These are phyloP conservation scores for Candida glucosophila DNA, from an alignment of 1,139 yeast species.

Conservation along the genomic window DNA sequence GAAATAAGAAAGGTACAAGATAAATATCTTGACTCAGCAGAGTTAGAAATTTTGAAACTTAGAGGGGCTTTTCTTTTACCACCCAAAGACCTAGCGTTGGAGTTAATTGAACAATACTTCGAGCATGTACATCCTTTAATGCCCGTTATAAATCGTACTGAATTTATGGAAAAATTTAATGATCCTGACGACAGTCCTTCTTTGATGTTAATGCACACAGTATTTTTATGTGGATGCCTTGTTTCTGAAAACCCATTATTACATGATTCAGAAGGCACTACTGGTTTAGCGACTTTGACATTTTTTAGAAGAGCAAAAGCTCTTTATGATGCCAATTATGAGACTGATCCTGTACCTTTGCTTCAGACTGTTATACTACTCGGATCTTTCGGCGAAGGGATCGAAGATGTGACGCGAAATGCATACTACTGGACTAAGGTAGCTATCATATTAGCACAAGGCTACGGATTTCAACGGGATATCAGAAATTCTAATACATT, in stretches of 20 bases:
- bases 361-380: constrained; percentile 60
- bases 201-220: constrained; percentile 58
- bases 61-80: constrained; percentile 72
- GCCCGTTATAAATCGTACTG: constrained; percentile 62
- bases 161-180: constrained; percentile 48
- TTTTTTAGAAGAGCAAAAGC: constrained; percentile 75
- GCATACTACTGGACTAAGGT: constrained; percentile 73
- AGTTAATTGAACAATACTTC: constrained; percentile 55
- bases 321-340: constrained; percentile 64
- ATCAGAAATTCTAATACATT: constrained; percentile 24
- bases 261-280: constrained; percentile 48
- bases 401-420: constrained; percentile 68
- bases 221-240: constrained; percentile 62
- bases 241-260: constrained; percentile 51
- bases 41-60: constrained; percentile 56
- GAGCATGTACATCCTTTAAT: constrained; percentile 60
- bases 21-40: constrained; percentile 50
- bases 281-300: constrained; percentile 51
- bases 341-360: constrained; percentile 58
- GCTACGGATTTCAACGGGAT: constrained; percentile 68
- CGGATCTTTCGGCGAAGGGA: constrained; percentile 72
- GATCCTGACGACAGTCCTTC: constrained; percentile 64
- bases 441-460: constrained; percentile 69
- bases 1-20: constrained; percentile 32
- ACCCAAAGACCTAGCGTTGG: constrained; percentile 50